A percentile compares a stretch with the other conserved stretches of the same genome.
Evolutionary conservation across 805 yeast species (phyloP).

Genomic region (Pichia pseudocactophila): DNA sequence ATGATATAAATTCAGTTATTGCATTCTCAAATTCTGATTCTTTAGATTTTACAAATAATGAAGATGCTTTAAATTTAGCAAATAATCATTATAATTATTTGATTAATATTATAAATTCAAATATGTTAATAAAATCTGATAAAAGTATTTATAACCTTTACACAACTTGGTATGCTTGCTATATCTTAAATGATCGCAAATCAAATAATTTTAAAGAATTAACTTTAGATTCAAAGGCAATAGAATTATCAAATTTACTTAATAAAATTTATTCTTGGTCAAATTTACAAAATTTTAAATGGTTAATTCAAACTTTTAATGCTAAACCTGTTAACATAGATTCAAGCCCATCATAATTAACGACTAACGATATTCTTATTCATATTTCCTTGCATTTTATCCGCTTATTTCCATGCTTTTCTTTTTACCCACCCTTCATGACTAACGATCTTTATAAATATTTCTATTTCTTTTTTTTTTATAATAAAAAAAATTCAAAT

Average conservation of each 20-base stretch:
- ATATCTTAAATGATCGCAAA: conserved; percentile 5
- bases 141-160: conserved; percentile 6
- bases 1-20: conserved; percentile 6
- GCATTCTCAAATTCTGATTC: conserved; percentile 1
- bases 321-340: not conserved
- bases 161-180: conserved; percentile 8
- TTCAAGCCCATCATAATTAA: not conserved
- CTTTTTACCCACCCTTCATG: conserved; percentile 7
- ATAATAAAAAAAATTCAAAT: no score
- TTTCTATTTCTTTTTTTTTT: no score
- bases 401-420: not conserved
- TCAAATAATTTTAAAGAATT: not conserved
- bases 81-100: conserved; percentile 25
- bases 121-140: conserved; percentile 5
- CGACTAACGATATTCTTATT: no score
- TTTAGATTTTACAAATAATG: not conserved
- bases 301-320: conserved; percentile 1
- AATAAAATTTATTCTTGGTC: conserved; percentile 6
- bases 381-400: not conserved
- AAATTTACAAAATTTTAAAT: conserved; percentile 7
- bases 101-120: conserved; percentile 7
- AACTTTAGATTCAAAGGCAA: no score
- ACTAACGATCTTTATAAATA: not conserved
- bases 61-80: conserved; percentile 31
- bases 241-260: no score